Percentiles rank a stretch among this genome's conserved stretches.
Conservation (phyloP, 805 yeast genomes). For the Lipomyces chichibuensis region DNA sequence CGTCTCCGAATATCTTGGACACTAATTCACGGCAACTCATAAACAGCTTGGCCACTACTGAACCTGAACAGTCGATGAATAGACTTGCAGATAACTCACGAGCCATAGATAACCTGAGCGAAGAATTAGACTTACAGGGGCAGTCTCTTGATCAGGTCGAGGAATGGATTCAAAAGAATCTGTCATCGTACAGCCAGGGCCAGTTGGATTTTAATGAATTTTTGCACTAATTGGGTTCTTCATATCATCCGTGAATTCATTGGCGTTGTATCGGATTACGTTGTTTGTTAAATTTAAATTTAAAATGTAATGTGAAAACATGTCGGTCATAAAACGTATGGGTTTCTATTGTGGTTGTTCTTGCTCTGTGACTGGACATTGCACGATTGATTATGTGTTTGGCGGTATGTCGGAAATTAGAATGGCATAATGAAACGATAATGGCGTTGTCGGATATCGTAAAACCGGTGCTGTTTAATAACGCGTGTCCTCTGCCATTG, state of each 20-base stretch:
- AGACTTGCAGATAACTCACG: constrained; percentile 22
- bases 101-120: constrained; percentile 37
- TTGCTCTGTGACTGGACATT: neutral
- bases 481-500: too few species aligned
- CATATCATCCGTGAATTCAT: neutral
- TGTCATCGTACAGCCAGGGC: constrained; percentile 10
- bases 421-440: neutral
- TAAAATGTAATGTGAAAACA: neutral
- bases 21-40: constrained; percentile 16
- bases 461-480: too few species aligned
- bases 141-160: constrained; percentile 41
- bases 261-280: neutral
- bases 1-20: constrained; percentile 18
- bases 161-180: constrained; percentile 39
- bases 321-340: neutral
- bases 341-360: neutral
- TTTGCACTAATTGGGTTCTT: neutral
- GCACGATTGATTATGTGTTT: constrained; percentile 35
- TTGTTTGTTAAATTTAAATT: neutral
- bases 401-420: constrained; percentile 51
- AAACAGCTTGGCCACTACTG: constrained; percentile 6
- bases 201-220: neutral
- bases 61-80: constrained; percentile 11
- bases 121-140: constrained; percentile 40
- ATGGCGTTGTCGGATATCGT: too few species aligned